Percentiles rank a stretch among this genome's conserved stretches.
phyloP scores from a whole-genome alignment of 345 rosid species.

The Eucalyptus paniculata region DNA sequence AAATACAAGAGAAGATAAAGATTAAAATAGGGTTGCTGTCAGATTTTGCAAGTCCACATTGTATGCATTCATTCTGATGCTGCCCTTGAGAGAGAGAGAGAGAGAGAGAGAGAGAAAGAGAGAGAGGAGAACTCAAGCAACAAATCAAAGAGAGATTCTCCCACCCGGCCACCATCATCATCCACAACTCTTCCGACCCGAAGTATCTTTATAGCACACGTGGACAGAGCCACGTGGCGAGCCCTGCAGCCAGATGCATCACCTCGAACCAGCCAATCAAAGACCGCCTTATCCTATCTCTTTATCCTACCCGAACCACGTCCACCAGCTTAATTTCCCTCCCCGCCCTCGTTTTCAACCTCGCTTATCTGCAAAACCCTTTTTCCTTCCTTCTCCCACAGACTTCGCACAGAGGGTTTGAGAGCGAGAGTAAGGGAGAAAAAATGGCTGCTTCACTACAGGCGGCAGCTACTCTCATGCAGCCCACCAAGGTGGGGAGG shows the following conservation, averaged over 20 bases:
- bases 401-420: not conserved
- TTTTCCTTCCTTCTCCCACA: not conserved
- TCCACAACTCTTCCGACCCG: not conserved
- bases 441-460: constrained; percentile 84
- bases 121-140: not conserved
- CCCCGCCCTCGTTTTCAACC: not conserved
- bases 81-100: not conserved
- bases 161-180: not conserved
- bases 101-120: not conserved
- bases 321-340: constrained; percentile 9
- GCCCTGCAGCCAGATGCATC: constrained; percentile 2
- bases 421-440: not conserved
- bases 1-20: not conserved
- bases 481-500: constrained; percentile 50
- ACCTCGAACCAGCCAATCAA: constrained; percentile 44
- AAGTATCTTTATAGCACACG: constrained; percentile 20
- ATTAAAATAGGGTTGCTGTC: not conserved
- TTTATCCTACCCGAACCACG: constrained; percentile 37
- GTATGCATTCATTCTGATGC: not conserved
- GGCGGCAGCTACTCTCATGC: constrained; percentile 80
- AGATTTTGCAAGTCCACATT: not conserved
- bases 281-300: constrained; percentile 57
- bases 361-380: not conserved
- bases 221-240: constrained; percentile 39
- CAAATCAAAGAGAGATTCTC: not conserved